Percentiles rank a stretch among this genome's conserved stretches.
Evolutionary conservation across 1,284 basidiomycete species (phyloP).

Genomic region (Cutaneotrichosporon sp.): DNA sequence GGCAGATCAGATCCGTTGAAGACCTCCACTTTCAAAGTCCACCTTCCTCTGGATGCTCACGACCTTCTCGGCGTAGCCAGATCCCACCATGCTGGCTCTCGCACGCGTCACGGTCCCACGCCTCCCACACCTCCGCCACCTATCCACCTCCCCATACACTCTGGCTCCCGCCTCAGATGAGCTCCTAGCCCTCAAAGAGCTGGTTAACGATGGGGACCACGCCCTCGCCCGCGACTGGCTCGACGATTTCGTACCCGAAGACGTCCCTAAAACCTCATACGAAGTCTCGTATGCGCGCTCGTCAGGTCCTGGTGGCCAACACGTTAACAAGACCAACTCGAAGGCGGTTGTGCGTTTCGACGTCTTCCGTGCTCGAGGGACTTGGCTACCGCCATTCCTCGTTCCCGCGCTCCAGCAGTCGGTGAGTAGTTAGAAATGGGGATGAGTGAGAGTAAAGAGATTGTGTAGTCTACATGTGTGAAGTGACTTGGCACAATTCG

Average conservation of each 20-base stretch:
- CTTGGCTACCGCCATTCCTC: constrained; percentile 49
- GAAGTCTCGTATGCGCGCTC: constrained; percentile 43
- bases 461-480: neutral
- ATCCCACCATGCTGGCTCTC: neutral
- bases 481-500: neutral
- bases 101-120: neutral
- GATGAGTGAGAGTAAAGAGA: neutral
- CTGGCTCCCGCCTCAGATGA: constrained; percentile 11
- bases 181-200: constrained; percentile 21
- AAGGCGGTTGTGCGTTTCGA: constrained; percentile 47
- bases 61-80: neutral
- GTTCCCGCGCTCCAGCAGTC: constrained; percentile 36
- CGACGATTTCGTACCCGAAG: constrained; percentile 35
- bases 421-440: constrained; percentile 30
- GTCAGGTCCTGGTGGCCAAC: constrained; percentile 52
- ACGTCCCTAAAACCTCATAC: constrained; percentile 45
- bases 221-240: constrained; percentile 39
- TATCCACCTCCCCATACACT: neutral
- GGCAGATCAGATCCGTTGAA: neutral
- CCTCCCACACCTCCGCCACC: neutral
- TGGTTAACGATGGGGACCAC: constrained; percentile 31
- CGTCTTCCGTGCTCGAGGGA: constrained; percentile 30
- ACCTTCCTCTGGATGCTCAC: neutral
- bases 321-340: constrained; percentile 53
- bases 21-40: constrained; percentile 2